phyloP scores from a whole-genome alignment of 148 eudicot species.

The Silene uniflora region DNA sequence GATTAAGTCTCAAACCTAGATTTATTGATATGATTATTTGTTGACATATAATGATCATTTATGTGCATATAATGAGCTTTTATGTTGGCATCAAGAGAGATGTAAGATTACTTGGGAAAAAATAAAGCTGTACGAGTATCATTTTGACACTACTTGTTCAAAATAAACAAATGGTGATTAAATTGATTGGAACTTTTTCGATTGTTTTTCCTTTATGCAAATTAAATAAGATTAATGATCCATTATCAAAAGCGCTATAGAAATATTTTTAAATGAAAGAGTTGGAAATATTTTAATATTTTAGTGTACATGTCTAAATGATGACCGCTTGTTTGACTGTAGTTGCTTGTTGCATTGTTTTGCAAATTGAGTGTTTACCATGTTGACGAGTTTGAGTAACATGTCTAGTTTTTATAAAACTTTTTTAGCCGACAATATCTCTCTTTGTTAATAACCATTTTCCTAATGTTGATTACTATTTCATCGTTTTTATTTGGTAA shows the following conservation, averaged over 20 bases:
- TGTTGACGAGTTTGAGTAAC: background rate
- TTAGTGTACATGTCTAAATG: background rate
- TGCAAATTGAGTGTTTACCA: background rate
- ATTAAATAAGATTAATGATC: too few species aligned
- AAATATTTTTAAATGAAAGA: background rate
- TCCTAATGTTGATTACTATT: background rate
- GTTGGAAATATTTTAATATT: background rate
- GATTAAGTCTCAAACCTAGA: background rate
- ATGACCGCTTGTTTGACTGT: background rate
- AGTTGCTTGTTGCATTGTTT: background rate
- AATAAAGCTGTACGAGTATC: too few species aligned
- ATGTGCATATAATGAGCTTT: background rate
- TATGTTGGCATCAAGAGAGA: conserved; percentile 43
- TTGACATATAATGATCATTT: too few species aligned
- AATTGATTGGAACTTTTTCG: background rate
- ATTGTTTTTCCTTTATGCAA: background rate
- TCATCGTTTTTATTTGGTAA: background rate
- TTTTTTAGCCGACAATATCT: background rate
- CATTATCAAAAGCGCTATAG: background rate
- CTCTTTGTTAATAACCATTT: background rate
- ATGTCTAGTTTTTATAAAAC: background rate
- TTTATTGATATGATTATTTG: too few species aligned
- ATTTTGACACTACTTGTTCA: too few species aligned
- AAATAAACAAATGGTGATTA: background rate
- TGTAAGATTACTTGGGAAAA: conserved; percentile 31